Base-by-base conservation (phyloP, 441 rosid species). In the Mallotus repandus region DNA sequence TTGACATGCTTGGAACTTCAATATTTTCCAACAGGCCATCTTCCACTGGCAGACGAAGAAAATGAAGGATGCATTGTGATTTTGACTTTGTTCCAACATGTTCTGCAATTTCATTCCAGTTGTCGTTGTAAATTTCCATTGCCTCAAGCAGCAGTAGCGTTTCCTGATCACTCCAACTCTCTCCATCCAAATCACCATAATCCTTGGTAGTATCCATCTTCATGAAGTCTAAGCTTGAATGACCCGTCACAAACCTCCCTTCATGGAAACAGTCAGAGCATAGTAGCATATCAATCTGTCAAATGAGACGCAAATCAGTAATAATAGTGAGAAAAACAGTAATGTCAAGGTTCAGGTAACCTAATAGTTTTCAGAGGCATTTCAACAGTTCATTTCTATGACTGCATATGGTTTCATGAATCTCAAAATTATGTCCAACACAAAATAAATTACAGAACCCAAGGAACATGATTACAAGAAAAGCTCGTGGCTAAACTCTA, bases 1-100 rank as follows among this genome's bases (percentile, higher is more conserved):
- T 69, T 61, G 89, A 73, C 65, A 74, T 18, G 55, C 72, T 80
- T 69, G 97, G 94, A 79, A 92, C 87, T 67, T 92, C 97, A 69
- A 94, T 84, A 61, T 84, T 89, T 76, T 92, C 97, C 85, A 94
- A 76, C 54, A 89, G 76, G 77, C 94, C 92, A 83, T 90, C 88
- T 86, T 89, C 95, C 84, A 89, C 84, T 50, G 98, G 95, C 70
- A 94, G 77, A 54, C 94, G 92, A 13, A 94, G 88, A 80, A 94
- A 94, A 82, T 92, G 97, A 78, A 89, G 95, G 75, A 92, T 89
- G 79, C 98, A 94, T 76, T 94, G 98, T 38, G 98, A 96, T 86
- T 94, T 94, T 79, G 97, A 85, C 80, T 90, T 94, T 80, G 93
- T 70, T 77, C 94, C 93, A 68, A 94, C 97, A 86, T 90, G 92